A percentile compares a stretch with the other conserved stretches of the same genome.
phyloP scores from a whole-genome alignment of 208 protist species.

The Trypanosoma melophagium region DNA sequence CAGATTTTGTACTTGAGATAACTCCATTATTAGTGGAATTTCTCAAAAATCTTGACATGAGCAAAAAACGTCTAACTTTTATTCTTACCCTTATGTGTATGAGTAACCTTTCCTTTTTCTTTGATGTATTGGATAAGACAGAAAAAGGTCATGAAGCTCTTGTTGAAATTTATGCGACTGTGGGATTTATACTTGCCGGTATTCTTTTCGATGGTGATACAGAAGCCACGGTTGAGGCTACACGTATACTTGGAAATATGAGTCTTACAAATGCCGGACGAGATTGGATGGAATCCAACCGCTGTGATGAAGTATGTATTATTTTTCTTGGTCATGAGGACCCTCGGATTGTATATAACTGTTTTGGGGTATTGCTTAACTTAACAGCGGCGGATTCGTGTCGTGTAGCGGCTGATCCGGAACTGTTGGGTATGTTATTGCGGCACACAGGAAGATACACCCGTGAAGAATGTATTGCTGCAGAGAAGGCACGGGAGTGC shows the following conservation, averaged over 20 bases:
- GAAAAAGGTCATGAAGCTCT: conserved; percentile 29
- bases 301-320: conserved; percentile 78
- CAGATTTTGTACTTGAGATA: conserved; percentile 42
- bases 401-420: conserved; percentile 55
- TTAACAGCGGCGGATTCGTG: conserved; percentile 71
- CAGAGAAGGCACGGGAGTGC: conserved; percentile 33
- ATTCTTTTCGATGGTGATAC: conserved; percentile 74
- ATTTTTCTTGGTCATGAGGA: conserved; percentile 82
- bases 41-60: conserved; percentile 44
- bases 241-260: conserved; percentile 74
- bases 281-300: conserved; percentile 79
- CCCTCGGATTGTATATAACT: conserved; percentile 81
- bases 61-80: conserved; percentile 36
- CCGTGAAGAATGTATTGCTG: conserved; percentile 37
- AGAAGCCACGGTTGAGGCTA: conserved; percentile 78
- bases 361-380: conserved; percentile 78
- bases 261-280: conserved; percentile 76
- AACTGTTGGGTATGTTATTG: conserved; percentile 66
- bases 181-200: conserved; percentile 57
- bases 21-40: conserved; percentile 44
- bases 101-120: conserved; percentile 83
- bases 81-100: conserved; percentile 81
- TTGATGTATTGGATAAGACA: conserved; percentile 44
- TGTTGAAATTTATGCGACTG: conserved; percentile 38
- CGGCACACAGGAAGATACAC: conserved; percentile 72